Percentiles rank a stretch among this genome's conserved stretches.
Evolutionary conservation across 164 flowering plant genomes (phyloP).

Genomic region (Dillenia suffruticosa): DNA sequence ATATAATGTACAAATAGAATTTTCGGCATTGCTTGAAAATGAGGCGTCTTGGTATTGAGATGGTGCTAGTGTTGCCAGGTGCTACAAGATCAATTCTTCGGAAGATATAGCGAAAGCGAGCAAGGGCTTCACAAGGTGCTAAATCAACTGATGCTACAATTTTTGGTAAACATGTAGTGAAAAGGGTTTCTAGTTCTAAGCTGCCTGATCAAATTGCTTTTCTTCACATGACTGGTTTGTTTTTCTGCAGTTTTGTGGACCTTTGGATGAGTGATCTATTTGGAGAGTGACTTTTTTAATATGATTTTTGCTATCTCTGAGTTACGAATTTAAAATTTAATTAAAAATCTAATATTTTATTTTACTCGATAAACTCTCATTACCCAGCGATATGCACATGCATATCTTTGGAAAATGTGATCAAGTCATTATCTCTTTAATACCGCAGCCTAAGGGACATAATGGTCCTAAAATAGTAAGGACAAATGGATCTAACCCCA

Average conservation of each 20-base stretch:
- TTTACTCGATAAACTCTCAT: too few relatives aligned
- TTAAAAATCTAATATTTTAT: too few relatives aligned
- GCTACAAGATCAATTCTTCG: conserved; percentile 53
- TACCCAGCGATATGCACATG: too few relatives aligned
- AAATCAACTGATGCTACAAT: conserved; percentile 46
- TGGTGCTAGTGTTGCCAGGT: conserved; percentile 55
- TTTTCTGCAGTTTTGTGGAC: conserved; percentile 4
- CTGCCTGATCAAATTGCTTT: conserved; percentile 57
- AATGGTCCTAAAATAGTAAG: too few relatives aligned
- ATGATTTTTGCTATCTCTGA: too few relatives aligned
- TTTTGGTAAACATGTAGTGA: conserved; percentile 55
- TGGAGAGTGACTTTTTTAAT: too few relatives aligned
- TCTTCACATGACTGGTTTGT: conserved; percentile 57
- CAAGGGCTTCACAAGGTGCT: conserved; percentile 51
- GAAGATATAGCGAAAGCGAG: conserved; percentile 46
- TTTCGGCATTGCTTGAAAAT: conserved; percentile 19
- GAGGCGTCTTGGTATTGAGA: conserved; percentile 48
- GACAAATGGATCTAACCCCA: not conserved
- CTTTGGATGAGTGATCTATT: too few relatives aligned
- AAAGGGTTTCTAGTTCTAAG: conserved; percentile 40
- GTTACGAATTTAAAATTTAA: too few relatives aligned
- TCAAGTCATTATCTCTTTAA: not conserved
- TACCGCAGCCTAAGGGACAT: conserved; percentile 1
- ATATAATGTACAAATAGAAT: too few relatives aligned
- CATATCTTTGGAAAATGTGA: too few relatives aligned